Base-by-base conservation (phyloP, 1,284 basidiomycete genomes). In the Pascua sp. region DNA sequence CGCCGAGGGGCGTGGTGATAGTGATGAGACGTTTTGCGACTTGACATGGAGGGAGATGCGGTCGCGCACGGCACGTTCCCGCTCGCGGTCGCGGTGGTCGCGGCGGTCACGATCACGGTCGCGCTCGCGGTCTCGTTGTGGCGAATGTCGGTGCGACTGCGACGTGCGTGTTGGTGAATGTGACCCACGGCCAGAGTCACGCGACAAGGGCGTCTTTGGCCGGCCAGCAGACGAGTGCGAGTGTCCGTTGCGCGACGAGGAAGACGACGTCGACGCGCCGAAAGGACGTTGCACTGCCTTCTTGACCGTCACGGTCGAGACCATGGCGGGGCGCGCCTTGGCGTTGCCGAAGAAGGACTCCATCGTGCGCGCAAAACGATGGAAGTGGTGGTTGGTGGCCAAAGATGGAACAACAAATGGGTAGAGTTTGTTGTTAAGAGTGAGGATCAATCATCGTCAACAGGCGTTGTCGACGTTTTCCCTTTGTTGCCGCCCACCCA, bases 271-370 rank as follows among this genome's bases (percentile, higher is more conserved):
- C 12, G 51, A 41, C 24, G 47, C 10, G 37, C 38, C 42, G 3
- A 51, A 47, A 16, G 49, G 50, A 5, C 18, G 45, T 13, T 46
- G n/a, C 16, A 62, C 49, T 15, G 60, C 58, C 51, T 64, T 65
- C 46, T 62, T 63, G 18, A 65, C 60, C 10, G 62, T 60, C 16
- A 66, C 66, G 47, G 62, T 66, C 38, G 63, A 56, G 24, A 65
- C 59, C 11, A 59, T 24, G 2, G 62, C 39, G 2, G 56, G 45
- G 51, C 63, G 48, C 11, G 59, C 43, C 59, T 59, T 49, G 57
- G 53, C 32, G 52, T 55, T 55, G 45, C 65, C 65, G 55, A 70
- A 70, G 48, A 70, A 68, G 15, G 68, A 70, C 49, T 67, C 57
- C 66, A 69, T 69, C 24, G 24, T 32, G 24, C 24, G 7, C 24